phyloP scores from a whole-genome alignment of 768 basidiomycete genomes.

The Boletus bicolor region DNA sequence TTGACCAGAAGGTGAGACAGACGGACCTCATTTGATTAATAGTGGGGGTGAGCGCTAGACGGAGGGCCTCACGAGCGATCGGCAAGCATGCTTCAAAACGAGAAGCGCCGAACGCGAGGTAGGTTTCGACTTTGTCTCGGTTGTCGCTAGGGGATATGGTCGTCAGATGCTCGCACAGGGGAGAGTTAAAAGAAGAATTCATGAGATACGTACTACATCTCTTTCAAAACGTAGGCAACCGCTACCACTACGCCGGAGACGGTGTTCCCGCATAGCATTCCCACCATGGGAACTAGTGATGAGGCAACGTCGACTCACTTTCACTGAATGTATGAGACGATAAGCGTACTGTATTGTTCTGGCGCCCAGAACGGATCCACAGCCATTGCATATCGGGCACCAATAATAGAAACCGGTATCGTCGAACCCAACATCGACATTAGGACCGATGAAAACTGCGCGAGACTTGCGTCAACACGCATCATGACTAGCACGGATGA shows the following conservation, averaged over 20 bases:
- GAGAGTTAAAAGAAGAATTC: neutral
- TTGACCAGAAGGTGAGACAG: neutral
- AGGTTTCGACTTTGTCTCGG: conserved; percentile 79
- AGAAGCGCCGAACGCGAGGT: conserved; percentile 82
- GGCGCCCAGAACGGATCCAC: conserved; percentile 81
- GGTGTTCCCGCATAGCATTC: conserved; percentile 82
- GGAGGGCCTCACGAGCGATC: conserved; percentile 73
- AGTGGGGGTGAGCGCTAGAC: conserved; percentile 73
- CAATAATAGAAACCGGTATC: conserved; percentile 75
- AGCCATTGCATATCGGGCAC: conserved; percentile 72
- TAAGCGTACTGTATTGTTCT: conserved; percentile 65
- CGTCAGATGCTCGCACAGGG: neutral
- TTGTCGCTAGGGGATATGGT: conserved; percentile 55
- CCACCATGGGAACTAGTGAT: conserved; percentile 68
- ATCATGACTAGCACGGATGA: neutral
- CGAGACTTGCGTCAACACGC: conserved; percentile 8
- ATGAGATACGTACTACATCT: conserved; percentile 55
- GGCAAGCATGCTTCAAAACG: conserved; percentile 82
- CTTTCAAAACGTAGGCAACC: conserved; percentile 67
- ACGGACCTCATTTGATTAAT: conserved; percentile 82
- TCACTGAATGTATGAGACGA: neutral
- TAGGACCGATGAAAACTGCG: conserved; percentile 60
- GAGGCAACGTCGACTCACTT: neutral
- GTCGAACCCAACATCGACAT: conserved; percentile 71
- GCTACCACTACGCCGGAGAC: conserved; percentile 75